Evolutionary conservation across 371 early-diverging fungal genomes (phyloP), one percentile per base, ranked within the genome.

Genomic region (Mucor plumbeus): DNA sequence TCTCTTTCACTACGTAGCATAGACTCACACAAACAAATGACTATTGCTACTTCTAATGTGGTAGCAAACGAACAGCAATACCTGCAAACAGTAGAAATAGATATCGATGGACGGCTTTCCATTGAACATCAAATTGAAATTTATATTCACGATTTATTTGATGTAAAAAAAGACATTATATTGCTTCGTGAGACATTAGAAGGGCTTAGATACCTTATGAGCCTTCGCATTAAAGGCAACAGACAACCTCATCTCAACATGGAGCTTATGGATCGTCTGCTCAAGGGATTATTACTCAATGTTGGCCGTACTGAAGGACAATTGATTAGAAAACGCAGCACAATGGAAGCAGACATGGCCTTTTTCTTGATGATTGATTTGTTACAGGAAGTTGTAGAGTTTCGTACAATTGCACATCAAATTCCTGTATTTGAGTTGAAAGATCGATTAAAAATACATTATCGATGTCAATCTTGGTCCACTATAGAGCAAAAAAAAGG

Each of bases 371-470:
- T 62, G 19, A 36, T 34, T 14, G 62, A 62, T 39, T 62, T 62
- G 39, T 11, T 62, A 14, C 7, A 50, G 21, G 14, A 62, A 38
- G 62, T 62, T 7, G 35, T 14, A 4, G 56, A 61, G 17, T 95
- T 95, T 70, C 90, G 94, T 63, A 74, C 76, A 13, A 91, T 91
- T 21, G 93, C 95, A 0, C 88, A 85, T 43, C 84, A 87, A 58
- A 88, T 88, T 63, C 83, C 87, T n/a, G 85, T 87, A 11, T 86
- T 85, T 19, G 94, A 94, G 66, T 81, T 95, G 31, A 88, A 90
- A n/a, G 88, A 90, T 47, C 74, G 86, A 13, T 80, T 95, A 38
- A 88, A 88, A 73, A 79, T 95, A 61, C 88, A 94, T 75, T 81
- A 90, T 64, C 89, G 94, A 21, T 91, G 91, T 68, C 88, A 88